A percentile compares a stretch with the other conserved stretches of the same genome.
phyloP scores from a whole-genome alignment of 129 eudicot genomes.

The Dittrichia graveolens region DNA sequence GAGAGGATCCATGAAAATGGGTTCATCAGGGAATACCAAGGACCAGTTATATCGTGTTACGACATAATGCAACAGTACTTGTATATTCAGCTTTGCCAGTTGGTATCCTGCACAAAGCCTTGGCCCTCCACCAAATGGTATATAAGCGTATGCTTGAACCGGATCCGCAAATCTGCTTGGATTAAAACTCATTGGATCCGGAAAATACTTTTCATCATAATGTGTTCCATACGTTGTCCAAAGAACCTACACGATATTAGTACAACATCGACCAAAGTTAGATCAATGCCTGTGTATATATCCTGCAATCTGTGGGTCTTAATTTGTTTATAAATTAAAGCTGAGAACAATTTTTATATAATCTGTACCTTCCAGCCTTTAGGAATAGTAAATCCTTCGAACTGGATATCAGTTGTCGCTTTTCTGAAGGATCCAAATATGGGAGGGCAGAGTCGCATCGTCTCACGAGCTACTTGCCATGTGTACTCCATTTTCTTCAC shows the following conservation, averaged over 20 bases:
- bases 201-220: conserved; percentile 39
- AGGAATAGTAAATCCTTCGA: conserved; percentile 33
- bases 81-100: conserved; percentile 28
- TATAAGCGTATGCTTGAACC: conserved; percentile 33
- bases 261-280: background rate
- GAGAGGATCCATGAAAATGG: conserved; percentile 65
- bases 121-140: conserved; percentile 48
- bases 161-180: conserved; percentile 36
- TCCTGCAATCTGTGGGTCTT: background rate
- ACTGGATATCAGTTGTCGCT: conserved; percentile 57
- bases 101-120: conserved; percentile 38
- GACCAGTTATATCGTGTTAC: conserved; percentile 74
- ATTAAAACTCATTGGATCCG: conserved; percentile 36
- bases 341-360: no score
- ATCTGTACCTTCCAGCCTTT: conserved; percentile 40
- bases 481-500: conserved; percentile 37
- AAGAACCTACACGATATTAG: conserved; percentile 20
- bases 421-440: conserved; percentile 79
- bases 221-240: conserved; percentile 44
- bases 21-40: conserved; percentile 54
- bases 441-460: conserved; percentile 78
- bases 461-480: conserved; percentile 61
- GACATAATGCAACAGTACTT: conserved; percentile 59
- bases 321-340: background rate
- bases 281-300: background rate